A percentile compares a stretch with the other conserved stretches of the same genome.
Conservation (phyloP, 176 grass and related monocot species). For the Saccharum officinarum region DNA sequence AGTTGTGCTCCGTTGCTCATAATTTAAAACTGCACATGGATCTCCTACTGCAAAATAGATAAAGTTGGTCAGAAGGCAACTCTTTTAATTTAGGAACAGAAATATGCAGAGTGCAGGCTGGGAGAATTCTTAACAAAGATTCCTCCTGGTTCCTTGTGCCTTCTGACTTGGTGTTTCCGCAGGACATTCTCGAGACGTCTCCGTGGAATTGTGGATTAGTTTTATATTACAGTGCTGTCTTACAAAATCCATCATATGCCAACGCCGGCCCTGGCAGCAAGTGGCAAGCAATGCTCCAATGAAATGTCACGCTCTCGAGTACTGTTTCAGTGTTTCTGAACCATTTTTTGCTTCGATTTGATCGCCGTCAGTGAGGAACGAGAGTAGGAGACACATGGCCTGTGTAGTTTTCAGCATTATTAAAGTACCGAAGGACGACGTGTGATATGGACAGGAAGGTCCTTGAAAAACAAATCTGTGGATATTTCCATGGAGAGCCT, state of each 20-base stretch:
- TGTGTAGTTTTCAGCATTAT: conserved; percentile 14
- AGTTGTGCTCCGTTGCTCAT: not conserved
- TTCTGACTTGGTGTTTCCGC: conserved; percentile 41
- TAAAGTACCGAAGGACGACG: not conserved
- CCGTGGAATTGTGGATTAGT: conserved; percentile 8
- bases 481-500: conserved; percentile 18
- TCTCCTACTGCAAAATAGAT: not conserved
- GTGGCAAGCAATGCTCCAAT: not conserved
- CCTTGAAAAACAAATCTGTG: conserved; percentile 5
- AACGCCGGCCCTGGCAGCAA: conserved; percentile 12
- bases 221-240: not conserved
- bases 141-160: not conserved
- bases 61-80: not conserved
- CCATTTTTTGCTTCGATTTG: conserved; percentile 38
- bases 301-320: not conserved
- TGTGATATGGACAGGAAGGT: not conserved
- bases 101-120: not conserved
- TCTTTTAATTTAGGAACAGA: not conserved
- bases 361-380: conserved; percentile 9
- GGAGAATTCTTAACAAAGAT: conserved; percentile 12
- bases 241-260: conserved; percentile 11
- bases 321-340: conserved; percentile 4
- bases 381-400: not conserved
- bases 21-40: not conserved
- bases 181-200: conserved; percentile 22